Conservation (phyloP, 352 stramenopile species). For the Phytopythium boreale region DNA sequence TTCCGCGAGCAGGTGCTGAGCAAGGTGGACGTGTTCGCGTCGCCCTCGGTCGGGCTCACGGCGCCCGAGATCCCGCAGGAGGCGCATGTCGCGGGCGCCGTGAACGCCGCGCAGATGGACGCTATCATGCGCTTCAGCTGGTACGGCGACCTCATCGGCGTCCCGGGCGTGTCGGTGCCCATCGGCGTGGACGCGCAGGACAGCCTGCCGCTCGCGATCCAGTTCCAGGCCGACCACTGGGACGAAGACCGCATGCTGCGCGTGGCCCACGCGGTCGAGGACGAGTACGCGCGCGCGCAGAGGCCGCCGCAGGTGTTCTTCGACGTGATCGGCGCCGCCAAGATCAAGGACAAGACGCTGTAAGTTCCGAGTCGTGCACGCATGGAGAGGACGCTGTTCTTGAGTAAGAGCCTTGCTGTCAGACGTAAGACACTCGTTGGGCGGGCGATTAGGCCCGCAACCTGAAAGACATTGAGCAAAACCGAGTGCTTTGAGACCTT, state of each 20-base stretch:
- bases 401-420: too few species aligned
- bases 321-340: slow-evolving; percentile 54
- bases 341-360: slow-evolving; percentile 9
- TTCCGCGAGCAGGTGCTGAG: slow-evolving; percentile 72
- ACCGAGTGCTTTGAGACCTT: too few species aligned
- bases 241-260: slow-evolving; percentile 71
- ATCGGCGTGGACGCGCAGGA: slow-evolving; percentile 54
- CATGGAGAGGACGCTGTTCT: background rate
- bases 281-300: slow-evolving; percentile 34
- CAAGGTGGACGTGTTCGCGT: slow-evolving; percentile 88
- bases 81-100: slow-evolving; percentile 38
- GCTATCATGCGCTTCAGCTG: slow-evolving; percentile 82
- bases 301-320: slow-evolving; percentile 62
- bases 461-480: too few species aligned
- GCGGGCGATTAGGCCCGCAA: too few species aligned
- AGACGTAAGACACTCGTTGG: too few species aligned
- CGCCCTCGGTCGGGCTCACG: slow-evolving; percentile 73
- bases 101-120: slow-evolving; percentile 54
- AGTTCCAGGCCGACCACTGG: slow-evolving; percentile 77
- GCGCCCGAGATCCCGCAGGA: slow-evolving; percentile 64
- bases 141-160: slow-evolving; percentile 86
- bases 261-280: slow-evolving; percentile 54
- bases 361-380: too few species aligned
- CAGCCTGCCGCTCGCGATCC: slow-evolving; percentile 72
- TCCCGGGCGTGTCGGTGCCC: slow-evolving; percentile 73